Evolutionary conservation across 768 basidiomycete genomes (phyloP), one percentile per base, ranked within the genome.

Genomic region (Psilocybe subaeruginosa): DNA sequence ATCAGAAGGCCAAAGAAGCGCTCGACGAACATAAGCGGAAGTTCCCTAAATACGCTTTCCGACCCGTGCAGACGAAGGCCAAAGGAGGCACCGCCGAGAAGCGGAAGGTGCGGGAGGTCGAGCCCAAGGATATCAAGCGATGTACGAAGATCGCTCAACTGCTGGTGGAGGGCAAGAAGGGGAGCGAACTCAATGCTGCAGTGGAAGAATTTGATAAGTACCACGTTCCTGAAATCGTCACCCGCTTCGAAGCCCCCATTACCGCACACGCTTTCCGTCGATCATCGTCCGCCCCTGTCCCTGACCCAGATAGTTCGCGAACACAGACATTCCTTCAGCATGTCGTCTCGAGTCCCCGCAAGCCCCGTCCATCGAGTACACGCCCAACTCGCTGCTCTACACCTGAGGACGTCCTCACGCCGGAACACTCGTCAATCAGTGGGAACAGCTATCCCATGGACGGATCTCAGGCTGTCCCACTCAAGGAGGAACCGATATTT

Each of bases 31-130:
- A 93, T 73, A 88, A 86, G 74, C 85, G 84, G 69, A 85, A 84
- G 72, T 92, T 86, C 77, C 92, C 92, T 12, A 81, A 89, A 73
- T 93, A 93, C 70, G 84, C 90, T 0, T 93, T 93, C 75, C 77
- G 87, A n/a, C 92, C 92, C 0, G 75, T 82, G 14, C 88, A 90
- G 68, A 69, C 76, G 52, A 81, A 80, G 58, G 73, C 76, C 33
- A 85, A 82, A 67, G 79, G 76, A 46, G 78, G 72, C 54, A 72
- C 75, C 17, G 66, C 59, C 1, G 82, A 81, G 77, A 88, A 87
- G 68, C 79, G 86, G 61, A 86, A 85, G 66, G 85, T 88, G 54
- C 76, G 87, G 58, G 88, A 89, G 73, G 85, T 87, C 6, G 86
- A 83, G 39, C 86, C 84, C 30, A 87, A 88, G 76, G 88, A 90